Evolutionary conservation across 1,139 yeast genomes (phyloP), one percentile per base, ranked within the genome.

Genomic region (Schwanniomyces etchellsii): DNA sequence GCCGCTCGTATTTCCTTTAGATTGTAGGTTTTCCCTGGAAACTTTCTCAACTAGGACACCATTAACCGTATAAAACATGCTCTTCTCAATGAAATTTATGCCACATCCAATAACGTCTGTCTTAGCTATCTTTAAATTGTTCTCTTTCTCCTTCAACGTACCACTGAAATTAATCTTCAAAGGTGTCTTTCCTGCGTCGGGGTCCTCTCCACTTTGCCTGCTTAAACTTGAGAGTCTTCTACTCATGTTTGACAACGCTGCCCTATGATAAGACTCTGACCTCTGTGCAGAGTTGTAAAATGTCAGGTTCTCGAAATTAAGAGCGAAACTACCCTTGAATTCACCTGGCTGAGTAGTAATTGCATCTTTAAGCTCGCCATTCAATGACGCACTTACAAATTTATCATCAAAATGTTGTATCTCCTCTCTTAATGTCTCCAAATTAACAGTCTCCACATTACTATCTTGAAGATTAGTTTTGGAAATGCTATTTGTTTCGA

Each of bases 41-140:
- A 66, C 57, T 2, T 50, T 48, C 29, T 49, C 55, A 13, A 64
- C 60, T 28, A 64, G 48, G 5, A 83, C 70, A 3, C 96, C 96
- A 54, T 89, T 88, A 52, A 84, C 79, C 0, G 96, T 88, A 40
- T 77, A 76, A 45, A 88, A 89, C 3, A 86, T 66, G 0, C 77
- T 60, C 27, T 74, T 70, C 26, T 74, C 74, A 16, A 72, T 63
- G 44, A 75, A 82, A 56, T 88, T 82, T 16, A 86, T 67, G 2
- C 96, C 96, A 52, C 93, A 81, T 0, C 97, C 97, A 39, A 89
- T 67, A 2, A 73, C 64, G 52, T 88, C 96, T 14, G 67, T 52
- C 28, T 45, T 57, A 37, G 45, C 48, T 1, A 45, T 28, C 27
- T 50, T 48, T 24, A 44, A 48, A 3, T 33, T 31, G 1, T 30